Evolutionary conservation across 495 filamentous ascomycete genomes (phyloP).

Genomic region (Penicillium cataractarum): DNA sequence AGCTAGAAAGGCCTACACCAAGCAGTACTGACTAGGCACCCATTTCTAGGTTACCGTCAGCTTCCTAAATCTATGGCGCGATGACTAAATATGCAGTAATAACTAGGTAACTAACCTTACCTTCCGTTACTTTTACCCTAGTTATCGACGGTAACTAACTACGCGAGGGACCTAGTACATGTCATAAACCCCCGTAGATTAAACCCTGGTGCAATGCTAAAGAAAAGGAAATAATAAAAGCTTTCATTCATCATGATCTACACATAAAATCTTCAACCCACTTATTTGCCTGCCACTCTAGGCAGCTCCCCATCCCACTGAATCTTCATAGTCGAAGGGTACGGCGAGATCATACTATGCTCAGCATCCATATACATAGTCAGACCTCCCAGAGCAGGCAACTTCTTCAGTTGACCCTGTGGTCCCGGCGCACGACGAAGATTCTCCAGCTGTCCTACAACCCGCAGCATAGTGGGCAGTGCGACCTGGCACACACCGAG

Average conservation of each 20-base stretch:
- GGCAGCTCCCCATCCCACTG: conserved; percentile 52
- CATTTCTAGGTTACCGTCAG: too few relatives aligned
- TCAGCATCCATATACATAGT: conserved; percentile 73
- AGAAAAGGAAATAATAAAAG: neutral
- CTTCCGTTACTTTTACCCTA: too few relatives aligned
- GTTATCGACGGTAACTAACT: too few relatives aligned
- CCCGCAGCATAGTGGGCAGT: conserved; percentile 63
- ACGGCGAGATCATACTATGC: conserved; percentile 68
- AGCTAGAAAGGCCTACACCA: too few relatives aligned
- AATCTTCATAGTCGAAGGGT: conserved; percentile 66
- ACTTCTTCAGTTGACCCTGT: conserved; percentile 70
- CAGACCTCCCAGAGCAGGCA: conserved; percentile 57
- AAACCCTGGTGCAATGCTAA: too few relatives aligned
- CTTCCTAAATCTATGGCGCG: too few relatives aligned
- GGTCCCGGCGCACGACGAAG: conserved; percentile 64
- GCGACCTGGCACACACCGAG: conserved; percentile 59
- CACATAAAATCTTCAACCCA: neutral
- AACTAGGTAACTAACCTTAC: too few relatives aligned
- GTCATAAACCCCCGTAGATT: too few relatives aligned
- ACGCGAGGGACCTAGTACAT: too few relatives aligned
- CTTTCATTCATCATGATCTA: neutral
- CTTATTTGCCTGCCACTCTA: neutral
- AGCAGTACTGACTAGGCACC: too few relatives aligned
- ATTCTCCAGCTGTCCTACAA: conserved; percentile 54
- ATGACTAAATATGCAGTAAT: too few relatives aligned